Evolutionary conservation across 208 protist genomes (phyloP).

Genomic region (Trypanosoma cruzi): DNA sequence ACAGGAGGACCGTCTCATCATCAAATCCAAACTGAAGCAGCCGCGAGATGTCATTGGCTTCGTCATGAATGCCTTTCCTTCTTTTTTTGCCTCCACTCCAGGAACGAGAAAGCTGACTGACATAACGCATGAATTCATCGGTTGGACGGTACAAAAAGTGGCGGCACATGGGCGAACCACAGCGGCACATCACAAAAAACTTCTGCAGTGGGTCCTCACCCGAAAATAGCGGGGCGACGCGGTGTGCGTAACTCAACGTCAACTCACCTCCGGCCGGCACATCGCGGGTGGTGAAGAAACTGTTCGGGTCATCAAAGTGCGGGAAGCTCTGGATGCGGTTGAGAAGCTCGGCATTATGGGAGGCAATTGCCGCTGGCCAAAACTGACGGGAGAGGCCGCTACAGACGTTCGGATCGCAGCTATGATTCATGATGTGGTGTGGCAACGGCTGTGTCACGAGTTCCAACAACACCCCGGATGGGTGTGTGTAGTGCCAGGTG

Average conservation of each 20-base stretch:
- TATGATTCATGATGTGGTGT: slow-evolving; percentile 82
- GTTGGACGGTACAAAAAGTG: slow-evolving; percentile 56
- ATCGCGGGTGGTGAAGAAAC: slow-evolving; percentile 68
- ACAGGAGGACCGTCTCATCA: slow-evolving; percentile 63
- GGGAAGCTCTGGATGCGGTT: slow-evolving; percentile 44
- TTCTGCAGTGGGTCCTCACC: slow-evolving; percentile 31
- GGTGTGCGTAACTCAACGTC: slow-evolving; percentile 68
- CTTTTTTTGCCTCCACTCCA: not conserved
- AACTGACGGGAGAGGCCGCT: slow-evolving; percentile 64
- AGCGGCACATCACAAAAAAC: slow-evolving; percentile 50
- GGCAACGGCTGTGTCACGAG: slow-evolving; percentile 64
- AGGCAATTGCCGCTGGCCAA: slow-evolving; percentile 43
- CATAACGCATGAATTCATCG: slow-evolving; percentile 15
- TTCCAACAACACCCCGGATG: slow-evolving; percentile 56
- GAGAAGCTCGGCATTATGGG: slow-evolving; percentile 16
- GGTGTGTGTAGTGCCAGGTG: slow-evolving; percentile 80
- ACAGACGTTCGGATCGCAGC: slow-evolving; percentile 68
- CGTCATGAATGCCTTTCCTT: not conserved
- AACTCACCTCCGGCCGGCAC: slow-evolving; percentile 67
- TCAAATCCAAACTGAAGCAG: slow-evolving; percentile 55
- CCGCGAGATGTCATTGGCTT: slow-evolving; percentile 4
- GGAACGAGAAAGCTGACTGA: not conserved
- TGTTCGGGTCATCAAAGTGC: slow-evolving; percentile 73
- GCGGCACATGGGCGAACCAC: slow-evolving; percentile 45
- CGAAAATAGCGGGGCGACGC: slow-evolving; percentile 51